phyloP scores from a whole-genome alignment of 2,329 filamentous ascomycete species.

The Madurella mycetomatis region DNA sequence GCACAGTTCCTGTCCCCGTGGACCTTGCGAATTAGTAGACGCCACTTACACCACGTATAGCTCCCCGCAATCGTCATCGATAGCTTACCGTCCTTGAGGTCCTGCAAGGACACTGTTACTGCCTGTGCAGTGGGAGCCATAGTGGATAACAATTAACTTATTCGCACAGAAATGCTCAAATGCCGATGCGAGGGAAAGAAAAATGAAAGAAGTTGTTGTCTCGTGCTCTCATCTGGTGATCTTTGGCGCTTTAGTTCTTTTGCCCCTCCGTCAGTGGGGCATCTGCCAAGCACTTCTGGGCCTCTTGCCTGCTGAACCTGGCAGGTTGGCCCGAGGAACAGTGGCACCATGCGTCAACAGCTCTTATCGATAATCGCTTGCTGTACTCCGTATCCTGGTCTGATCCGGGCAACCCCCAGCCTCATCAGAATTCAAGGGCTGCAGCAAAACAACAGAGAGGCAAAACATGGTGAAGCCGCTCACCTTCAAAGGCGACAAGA shows the following conservation, averaged over 20 bases:
- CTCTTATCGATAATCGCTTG: slow-evolving; percentile 25
- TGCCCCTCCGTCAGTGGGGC: slow-evolving; percentile 16
- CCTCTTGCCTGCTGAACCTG: slow-evolving; percentile 16
- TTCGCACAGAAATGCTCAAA: background rate
- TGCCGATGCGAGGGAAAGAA: background rate
- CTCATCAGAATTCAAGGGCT: background rate
- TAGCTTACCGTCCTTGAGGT: slow-evolving; percentile 53
- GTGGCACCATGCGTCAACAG: background rate
- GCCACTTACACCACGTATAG: slow-evolving; percentile 14
- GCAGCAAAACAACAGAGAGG: no score
- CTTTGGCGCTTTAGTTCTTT: slow-evolving; percentile 1
- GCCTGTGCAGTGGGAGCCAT: slow-evolving; percentile 51
- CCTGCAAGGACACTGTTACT: slow-evolving; percentile 57
- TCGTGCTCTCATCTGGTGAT: background rate
- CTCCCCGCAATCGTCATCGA: background rate
- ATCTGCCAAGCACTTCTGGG: slow-evolving; percentile 11
- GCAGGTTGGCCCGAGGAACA: slow-evolving; percentile 8
- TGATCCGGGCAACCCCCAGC: background rate
- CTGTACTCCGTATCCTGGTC: background rate
- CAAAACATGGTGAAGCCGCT: slow-evolving; percentile 77
- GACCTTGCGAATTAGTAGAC: slow-evolving; percentile 4
- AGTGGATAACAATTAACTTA: background rate
- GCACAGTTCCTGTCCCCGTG: slow-evolving; percentile 53
- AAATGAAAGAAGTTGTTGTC: background rate
- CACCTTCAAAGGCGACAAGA: slow-evolving; percentile 96